Base-by-base conservation (phyloP, 1,284 basidiomycete genomes). In the Exobasidium rhododendri region DNA sequence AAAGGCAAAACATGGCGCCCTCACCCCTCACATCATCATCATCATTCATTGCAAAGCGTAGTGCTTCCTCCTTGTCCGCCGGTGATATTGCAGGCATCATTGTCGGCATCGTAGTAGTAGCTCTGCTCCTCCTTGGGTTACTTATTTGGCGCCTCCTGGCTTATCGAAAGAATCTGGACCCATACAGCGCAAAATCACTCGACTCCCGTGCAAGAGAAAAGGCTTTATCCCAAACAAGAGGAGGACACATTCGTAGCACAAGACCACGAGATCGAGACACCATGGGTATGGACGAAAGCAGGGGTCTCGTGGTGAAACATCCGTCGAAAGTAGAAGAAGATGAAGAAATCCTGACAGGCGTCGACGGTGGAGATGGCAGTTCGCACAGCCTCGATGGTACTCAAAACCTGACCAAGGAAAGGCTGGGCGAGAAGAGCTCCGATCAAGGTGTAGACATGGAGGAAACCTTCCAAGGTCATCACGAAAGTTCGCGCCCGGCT, bases 21-120 rank as follows among this genome's bases (percentile, higher is more conserved):
- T 10, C 17, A 40, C 35, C 35, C 35, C 35, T 10, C 7, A 40
- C 35, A 40, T 17, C 7, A 40, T 40, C 35, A 40, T 40, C 35
- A n/a, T n/a, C n/a, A n/a, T n/a, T n/a, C n/a, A n/a, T n/a, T n/a
- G n/a, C n/a, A n/a, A 40, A 40, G 35, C 35, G 35, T 10, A 17
- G 17, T 40, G 35, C 17, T 40, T 40, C 35, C 17, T 10, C 35
- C 17, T 40, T 40, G 17, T 40, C 35, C 4, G 52, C 20, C n/a
- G 52, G 52, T 31, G 52, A 20, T n/a, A 55, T 55, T 32, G 52
- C 52, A 20, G 52, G 52, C 14, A 55, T 55, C 4, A 32, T 55
- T 4, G 28, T 55, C 22, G 52, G 32, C 14, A 55, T 55, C 28
- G 52, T 55, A n/a, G 52, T 55, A 4, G 52, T 55, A 20, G 5